Base-by-base conservation (phyloP, 805 yeast species). In the Yamadazyma sp. region DNA sequence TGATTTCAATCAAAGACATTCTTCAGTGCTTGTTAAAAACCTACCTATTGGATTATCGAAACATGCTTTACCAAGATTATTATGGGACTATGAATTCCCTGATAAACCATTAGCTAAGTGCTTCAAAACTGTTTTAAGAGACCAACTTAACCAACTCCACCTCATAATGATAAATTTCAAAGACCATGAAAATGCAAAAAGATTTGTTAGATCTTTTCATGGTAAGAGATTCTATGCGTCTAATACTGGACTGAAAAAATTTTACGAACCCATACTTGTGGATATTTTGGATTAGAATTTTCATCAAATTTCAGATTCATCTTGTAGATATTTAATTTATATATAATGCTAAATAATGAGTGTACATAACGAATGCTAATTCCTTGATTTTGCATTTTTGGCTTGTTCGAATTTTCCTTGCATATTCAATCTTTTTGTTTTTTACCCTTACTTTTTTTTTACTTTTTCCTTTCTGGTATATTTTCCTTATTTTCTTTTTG, bases 171-270 rank as follows among this genome's bases (percentile, higher is more conserved):
- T 76, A 3, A 54, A 64, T 14, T 82, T 82, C 45, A 61, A 61
- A 11, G 63, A 69, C 42, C 39, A 45, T 2, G 40, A 50, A 2
- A 76, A 75, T 38, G 80, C 86, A 2, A 43, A 40, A 13, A 55
- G 77, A 27, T 81, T 80, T 50, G 73, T 71, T 4, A 53, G 73
- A 10, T 69, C 71, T 41, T 69, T 63, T 47, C 77, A 82, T 50
- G 82, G 83, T 2, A 70, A 56, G 31, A 46, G 45, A 29, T 67
- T 71, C 62, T 57, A 10, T 35, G 36, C 26, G 33, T 13, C 27
- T 40, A 53, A n/a, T 48, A 49, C 23, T 60, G 56, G 27, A 52
- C 53, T 30, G 38, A 43, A 50, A 10, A 45, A 30, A 26, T 18
- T 65, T 17, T 59, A 63, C 40, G 67, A 62, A 19, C 68, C 69